Evolutionary conservation across 164 flowering plant species (phyloP).

Genomic region (Magnolia kwangsiensis): DNA sequence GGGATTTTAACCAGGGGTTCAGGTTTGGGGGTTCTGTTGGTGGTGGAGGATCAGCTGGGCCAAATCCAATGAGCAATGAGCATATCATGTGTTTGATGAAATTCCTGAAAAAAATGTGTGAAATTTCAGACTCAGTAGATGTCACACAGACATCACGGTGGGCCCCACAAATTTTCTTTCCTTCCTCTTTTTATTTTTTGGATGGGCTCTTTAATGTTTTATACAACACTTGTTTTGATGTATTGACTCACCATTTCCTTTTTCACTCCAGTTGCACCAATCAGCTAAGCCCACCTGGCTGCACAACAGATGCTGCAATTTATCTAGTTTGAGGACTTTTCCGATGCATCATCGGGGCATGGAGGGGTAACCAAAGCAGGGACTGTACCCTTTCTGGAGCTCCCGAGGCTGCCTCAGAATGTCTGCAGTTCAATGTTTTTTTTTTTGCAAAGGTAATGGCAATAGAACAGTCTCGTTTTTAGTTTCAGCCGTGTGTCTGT

Average conservation of each 20-base stretch:
- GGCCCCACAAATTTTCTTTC: no score
- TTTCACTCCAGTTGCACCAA: conserved; percentile 67
- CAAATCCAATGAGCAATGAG: background rate
- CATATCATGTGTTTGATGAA: no score
- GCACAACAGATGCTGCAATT: conserved; percentile 70
- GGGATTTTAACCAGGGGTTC: background rate
- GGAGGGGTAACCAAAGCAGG: conserved; percentile 30
- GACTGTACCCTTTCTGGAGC: conserved; percentile 46
- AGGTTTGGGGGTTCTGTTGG: background rate
- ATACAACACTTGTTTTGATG: background rate
- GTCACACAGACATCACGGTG: no score
- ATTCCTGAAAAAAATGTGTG: no score
- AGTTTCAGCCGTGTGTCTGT: background rate
- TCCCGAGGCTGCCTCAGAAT: conserved; percentile 53
- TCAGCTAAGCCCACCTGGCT: conserved; percentile 80
- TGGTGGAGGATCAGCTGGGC: background rate
- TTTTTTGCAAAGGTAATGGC: conserved; percentile 35
- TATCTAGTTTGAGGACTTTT: conserved; percentile 50
- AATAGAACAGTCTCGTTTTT: background rate
- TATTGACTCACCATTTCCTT: no score
- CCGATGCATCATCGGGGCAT: conserved; percentile 46
- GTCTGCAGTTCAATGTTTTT: conserved; percentile 80
- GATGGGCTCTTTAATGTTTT: no score
- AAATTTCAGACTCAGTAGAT: no score
- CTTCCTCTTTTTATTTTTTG: background rate